Conservation (phyloP, 148 eudicot genomes). For the Euryodendron excelsum region DNA sequence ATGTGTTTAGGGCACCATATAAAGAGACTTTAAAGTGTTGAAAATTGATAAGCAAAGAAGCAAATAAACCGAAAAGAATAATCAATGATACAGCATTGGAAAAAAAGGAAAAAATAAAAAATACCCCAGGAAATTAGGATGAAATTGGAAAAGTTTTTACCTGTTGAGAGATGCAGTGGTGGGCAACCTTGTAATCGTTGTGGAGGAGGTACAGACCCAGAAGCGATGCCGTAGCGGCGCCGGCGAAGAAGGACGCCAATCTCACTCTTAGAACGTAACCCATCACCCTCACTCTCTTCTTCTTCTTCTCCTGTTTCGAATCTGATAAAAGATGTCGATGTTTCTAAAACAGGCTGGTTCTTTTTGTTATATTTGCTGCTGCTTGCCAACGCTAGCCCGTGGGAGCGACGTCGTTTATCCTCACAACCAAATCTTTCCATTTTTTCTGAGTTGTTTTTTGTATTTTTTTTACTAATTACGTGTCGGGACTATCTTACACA, state of each 20-base stretch:
- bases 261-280: conserved; percentile 57
- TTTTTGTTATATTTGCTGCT: too few species aligned
- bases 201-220: conserved; percentile 51
- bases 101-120: background rate
- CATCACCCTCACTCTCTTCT: conserved; percentile 26
- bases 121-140: background rate
- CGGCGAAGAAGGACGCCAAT: conserved; percentile 60
- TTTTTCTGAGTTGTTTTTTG: too few species aligned
- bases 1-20: background rate
- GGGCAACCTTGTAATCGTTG: conserved; percentile 57
- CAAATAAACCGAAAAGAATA: background rate
- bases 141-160: conserved; percentile 11
- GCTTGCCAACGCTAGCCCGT: background rate
- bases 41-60: background rate
- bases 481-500: too few species aligned
- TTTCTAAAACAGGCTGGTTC: background rate
- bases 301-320: background rate
- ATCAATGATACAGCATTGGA: background rate
- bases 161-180: conserved; percentile 50
- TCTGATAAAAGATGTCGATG: background rate
- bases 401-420: background rate
- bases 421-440: too few species aligned
- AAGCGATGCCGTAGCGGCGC: conserved; percentile 55
- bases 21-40: background rate
- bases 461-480: too few species aligned